Conservation (phyloP, 2,329 filamentous ascomycete species). For the Diatrype stigma region DNA sequence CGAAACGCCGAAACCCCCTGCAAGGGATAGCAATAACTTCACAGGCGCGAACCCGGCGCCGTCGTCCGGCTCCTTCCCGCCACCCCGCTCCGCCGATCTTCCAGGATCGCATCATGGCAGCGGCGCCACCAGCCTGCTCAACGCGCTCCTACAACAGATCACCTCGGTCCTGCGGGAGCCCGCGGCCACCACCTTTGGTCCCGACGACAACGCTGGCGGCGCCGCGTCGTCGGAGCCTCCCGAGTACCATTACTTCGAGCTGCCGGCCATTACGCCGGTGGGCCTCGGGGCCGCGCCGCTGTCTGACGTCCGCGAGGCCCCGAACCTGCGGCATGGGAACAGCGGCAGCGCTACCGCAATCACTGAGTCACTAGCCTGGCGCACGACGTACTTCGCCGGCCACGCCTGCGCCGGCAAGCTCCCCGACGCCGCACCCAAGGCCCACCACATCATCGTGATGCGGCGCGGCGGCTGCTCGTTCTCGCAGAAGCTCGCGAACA, state of each 20-base stretch:
- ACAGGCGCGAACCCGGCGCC: slow-evolving; percentile 23
- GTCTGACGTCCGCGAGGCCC: slow-evolving; percentile 59
- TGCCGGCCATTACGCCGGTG: slow-evolving; percentile 50
- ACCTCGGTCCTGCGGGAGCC: slow-evolving; percentile 46
- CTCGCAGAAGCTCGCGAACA: slow-evolving; percentile 74
- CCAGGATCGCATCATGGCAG: slow-evolving; percentile 12
- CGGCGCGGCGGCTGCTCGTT: slow-evolving; percentile 82
- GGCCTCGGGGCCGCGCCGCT: slow-evolving; percentile 63
- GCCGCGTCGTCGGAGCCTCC: no score
- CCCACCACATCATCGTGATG: slow-evolving; percentile 76
- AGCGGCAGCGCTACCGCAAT: slow-evolving; percentile 22
- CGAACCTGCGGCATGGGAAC: slow-evolving; percentile 38
- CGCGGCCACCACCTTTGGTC: slow-evolving; percentile 32
- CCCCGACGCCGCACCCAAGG: slow-evolving; percentile 45
- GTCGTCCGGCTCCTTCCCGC: slow-evolving; percentile 24
- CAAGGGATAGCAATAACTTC: slow-evolving; percentile 12
- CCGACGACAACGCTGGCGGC: slow-evolving; percentile 28
- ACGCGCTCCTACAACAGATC: slow-evolving; percentile 41
- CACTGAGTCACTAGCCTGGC: slow-evolving; percentile 59
- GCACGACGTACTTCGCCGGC: slow-evolving; percentile 65
- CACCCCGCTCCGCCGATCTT: slow-evolving; percentile 16
- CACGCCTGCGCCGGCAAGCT: slow-evolving; percentile 60
- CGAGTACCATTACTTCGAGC: slow-evolving; percentile 40
- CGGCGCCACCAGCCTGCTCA: slow-evolving; percentile 27
- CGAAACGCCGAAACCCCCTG: slow-evolving; percentile 17